Evolutionary conservation across 176 grass and related monocot species (phyloP).

Genomic region (Sorghum bicolor): Sorghum_bicolor_NCBIv3 NC_012873.2:6389501-6390000

Average conservation of each 20-base stretch:
- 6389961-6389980: not conserved
- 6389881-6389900: not conserved
- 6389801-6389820: not conserved
- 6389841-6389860: not conserved
- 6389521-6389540: slow-evolving; percentile 84
- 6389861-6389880: not conserved
- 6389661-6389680: not conserved
- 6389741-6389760: not conserved
- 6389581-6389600: slow-evolving; percentile 75
- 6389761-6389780: not conserved
- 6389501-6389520: slow-evolving; percentile 50
- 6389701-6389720: not conserved
- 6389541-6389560: slow-evolving; percentile 72
- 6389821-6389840: not conserved
- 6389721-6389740: not conserved
- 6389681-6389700: not conserved
- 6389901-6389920: not conserved
- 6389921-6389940: not conserved
- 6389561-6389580: slow-evolving; percentile 72
- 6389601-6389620: slow-evolving; percentile 59
- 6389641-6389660: not conserved
- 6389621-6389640: not conserved
- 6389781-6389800: not conserved
- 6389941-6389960: not conserved
- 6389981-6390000: not conserved